Conservation (phyloP, 1,139 yeast genomes). For the Sugiyamaella grinbergsii region DNA sequence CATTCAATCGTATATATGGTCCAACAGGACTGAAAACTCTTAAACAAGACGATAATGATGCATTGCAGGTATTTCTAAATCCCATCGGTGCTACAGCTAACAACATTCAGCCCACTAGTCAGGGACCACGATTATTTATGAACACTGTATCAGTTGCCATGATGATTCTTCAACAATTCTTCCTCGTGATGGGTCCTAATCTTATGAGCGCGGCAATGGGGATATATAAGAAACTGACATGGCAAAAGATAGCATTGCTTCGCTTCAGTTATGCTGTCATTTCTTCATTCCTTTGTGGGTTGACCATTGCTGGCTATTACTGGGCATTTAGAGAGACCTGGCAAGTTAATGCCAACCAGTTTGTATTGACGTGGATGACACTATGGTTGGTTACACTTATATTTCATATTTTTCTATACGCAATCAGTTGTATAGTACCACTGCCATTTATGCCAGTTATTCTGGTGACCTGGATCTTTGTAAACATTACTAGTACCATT, state of each 20-base stretch:
- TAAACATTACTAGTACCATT: constrained; percentile 23
- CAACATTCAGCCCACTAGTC: constrained; percentile 24
- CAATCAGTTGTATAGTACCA: constrained; percentile 21
- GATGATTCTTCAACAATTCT: constrained; percentile 27
- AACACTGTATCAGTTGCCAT: constrained; percentile 27
- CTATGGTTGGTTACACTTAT: constrained; percentile 22
- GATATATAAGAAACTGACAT: constrained; percentile 16
- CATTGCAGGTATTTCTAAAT: constrained; percentile 18
- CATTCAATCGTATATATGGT: constrained; percentile 18
- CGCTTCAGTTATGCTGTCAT: constrained; percentile 13
- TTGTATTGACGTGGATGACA: constrained; percentile 28
- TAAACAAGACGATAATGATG: constrained; percentile 9
- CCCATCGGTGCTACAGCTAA: constrained; percentile 20
- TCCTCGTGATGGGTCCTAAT: constrained; percentile 25
- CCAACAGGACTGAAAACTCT: constrained; percentile 1
- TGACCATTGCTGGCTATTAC: constrained; percentile 24
- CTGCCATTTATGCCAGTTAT: constrained; percentile 22
- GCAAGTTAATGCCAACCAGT: constrained; percentile 29
- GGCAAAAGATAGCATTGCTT: constrained; percentile 4
- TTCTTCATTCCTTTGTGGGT: constrained; percentile 20
- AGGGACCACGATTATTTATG: constrained; percentile 22
- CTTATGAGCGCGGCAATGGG: constrained; percentile 16
- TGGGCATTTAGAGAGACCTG: constrained; percentile 30
- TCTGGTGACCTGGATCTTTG: constrained; percentile 24
- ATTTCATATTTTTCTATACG: constrained; percentile 14